These are phyloP conservation scores for Acanthochlamys bracteata DNA, from an alignment of 106 monocot genomes.

Conservation along the genomic window DNA sequence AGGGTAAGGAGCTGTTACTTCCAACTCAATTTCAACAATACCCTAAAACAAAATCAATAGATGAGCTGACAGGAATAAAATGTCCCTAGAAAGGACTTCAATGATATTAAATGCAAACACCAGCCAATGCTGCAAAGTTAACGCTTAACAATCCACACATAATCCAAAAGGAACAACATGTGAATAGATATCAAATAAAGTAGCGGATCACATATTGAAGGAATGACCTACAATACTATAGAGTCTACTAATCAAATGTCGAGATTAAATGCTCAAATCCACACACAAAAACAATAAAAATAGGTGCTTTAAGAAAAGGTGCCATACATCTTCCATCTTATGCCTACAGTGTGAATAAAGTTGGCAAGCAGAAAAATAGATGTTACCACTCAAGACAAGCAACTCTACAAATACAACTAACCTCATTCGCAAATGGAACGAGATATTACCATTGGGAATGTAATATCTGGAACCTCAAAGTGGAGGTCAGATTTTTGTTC, in stretches of 20 bases:
- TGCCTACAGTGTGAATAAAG: too few species aligned
- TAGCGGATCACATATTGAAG: neutral
- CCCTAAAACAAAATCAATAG: slow-evolving; percentile 26
- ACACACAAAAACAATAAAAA: too few species aligned
- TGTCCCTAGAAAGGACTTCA: neutral
- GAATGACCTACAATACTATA: too few species aligned
- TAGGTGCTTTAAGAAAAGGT: too few species aligned
- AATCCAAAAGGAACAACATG: neutral
- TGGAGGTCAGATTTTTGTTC: slow-evolving; percentile 13
- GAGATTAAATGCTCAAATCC: too few species aligned
- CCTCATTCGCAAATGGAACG: neutral
- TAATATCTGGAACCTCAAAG: slow-evolving; percentile 22
- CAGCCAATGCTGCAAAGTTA: neutral
- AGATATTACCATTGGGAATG: slow-evolving; percentile 31
- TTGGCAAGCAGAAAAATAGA: neutral
- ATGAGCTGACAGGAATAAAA: neutral
- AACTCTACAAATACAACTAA: neutral
- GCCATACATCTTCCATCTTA: too few species aligned
- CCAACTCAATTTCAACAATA: slow-evolving; percentile 25
- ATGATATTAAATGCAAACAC: neutral
- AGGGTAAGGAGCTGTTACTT: slow-evolving; percentile 30
- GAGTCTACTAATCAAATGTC: too few species aligned
- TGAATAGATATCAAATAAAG: neutral
- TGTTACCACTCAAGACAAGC: neutral
- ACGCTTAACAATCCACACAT: neutral